Evolutionary conservation across 2,329 filamentous ascomycete species (phyloP).

Genomic region (Pseudogymnoascus pannorum): DNA sequence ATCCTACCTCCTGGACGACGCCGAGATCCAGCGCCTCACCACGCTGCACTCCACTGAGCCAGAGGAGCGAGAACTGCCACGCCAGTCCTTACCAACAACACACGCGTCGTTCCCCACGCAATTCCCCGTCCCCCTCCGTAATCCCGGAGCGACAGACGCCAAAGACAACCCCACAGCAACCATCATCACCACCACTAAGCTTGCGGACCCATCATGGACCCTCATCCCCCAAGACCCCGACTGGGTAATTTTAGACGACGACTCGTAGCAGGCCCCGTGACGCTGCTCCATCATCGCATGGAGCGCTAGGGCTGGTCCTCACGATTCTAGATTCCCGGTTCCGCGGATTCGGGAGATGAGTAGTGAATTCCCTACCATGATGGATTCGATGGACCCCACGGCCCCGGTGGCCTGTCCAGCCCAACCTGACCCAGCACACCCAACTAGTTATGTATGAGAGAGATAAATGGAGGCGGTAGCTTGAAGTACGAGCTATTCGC

Average conservation of each 20-base stretch:
- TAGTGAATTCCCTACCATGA: background rate
- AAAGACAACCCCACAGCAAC: background rate
- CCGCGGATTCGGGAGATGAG: background rate
- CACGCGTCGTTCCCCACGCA: background rate
- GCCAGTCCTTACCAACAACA: background rate
- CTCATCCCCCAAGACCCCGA: slow-evolving; percentile 1
- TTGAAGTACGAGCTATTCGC: background rate
- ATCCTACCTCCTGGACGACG: background rate
- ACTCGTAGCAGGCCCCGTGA: slow-evolving; percentile 4
- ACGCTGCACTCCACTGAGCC: background rate
- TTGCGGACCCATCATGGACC: background rate
- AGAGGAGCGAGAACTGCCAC: background rate
- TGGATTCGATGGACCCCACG: too few relatives aligned
- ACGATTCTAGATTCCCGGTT: background rate
- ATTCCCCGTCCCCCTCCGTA: background rate
- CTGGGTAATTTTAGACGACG: background rate
- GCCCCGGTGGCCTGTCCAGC: background rate
- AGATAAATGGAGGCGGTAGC: background rate
- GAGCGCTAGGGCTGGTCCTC: slow-evolving; percentile 5
- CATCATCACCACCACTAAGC: background rate
- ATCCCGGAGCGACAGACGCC: background rate
- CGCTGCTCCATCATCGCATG: background rate
- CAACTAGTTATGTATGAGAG: background rate
- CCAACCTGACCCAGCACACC: background rate
- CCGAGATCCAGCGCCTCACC: background rate